These are phyloP conservation scores for Coccomyxa sp. DNA, from an alignment of 139 green algal genomes.

Conservation along the genomic window DNA sequence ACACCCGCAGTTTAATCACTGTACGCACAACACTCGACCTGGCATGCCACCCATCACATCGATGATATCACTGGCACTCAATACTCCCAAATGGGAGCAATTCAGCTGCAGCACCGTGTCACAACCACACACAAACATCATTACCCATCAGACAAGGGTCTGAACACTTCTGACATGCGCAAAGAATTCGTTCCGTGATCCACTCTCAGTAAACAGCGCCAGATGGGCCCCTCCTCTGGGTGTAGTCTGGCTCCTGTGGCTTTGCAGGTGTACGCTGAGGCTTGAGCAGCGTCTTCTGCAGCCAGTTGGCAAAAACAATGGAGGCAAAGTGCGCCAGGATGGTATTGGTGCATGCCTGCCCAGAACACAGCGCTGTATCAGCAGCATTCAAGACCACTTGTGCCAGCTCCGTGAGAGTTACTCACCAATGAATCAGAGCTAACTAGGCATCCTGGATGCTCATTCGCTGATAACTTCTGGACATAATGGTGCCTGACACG, in stretches of 20 bases:
- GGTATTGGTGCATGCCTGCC: constrained; percentile 83
- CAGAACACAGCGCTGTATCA: background rate
- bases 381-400: background rate
- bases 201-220: background rate
- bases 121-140: no score
- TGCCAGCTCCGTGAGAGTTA: background rate
- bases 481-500: background rate
- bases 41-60: no score
- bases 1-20: no score
- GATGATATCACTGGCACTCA: no score
- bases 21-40: no score
- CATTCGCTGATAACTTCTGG: background rate
- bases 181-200: no score
- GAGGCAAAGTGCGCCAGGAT: constrained; percentile 81
- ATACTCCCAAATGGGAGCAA: no score
- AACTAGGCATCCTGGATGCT: background rate
- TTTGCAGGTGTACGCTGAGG: background rate
- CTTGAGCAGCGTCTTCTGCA: constrained; percentile 57
- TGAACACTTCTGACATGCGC: no score
- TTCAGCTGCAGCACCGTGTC: no score
- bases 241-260: constrained; percentile 1
- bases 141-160: no score
- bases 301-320: constrained; percentile 71
- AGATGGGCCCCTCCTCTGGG: background rate
- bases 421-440: background rate